Percentiles rank a stretch among this genome's conserved stretches.
These are phyloP conservation scores for Trypanosoma rangeli DNA, from an alignment of 208 protist species.

Conservation along the genomic window DNA sequence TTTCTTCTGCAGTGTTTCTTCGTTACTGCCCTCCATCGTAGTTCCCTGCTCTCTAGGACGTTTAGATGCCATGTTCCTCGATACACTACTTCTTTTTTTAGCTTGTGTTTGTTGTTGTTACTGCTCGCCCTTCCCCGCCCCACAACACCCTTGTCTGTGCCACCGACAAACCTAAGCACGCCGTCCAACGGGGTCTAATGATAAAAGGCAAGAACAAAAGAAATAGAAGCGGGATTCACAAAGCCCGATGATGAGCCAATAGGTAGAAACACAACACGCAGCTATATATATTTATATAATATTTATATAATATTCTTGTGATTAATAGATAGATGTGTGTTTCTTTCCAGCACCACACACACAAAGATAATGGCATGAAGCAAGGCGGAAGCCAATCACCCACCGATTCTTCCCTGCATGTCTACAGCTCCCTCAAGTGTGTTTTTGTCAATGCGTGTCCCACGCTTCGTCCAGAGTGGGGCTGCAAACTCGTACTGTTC, in stretches of 20 bases:
- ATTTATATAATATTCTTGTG: not conserved
- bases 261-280: not conserved
- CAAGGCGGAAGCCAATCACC: conserved; percentile 15
- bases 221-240: not conserved
- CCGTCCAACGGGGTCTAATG: not conserved
- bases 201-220: not conserved
- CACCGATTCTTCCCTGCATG: conserved; percentile 24
- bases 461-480: conserved; percentile 86
- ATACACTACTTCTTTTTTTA: not conserved
- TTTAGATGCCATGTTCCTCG: conserved; percentile 7
- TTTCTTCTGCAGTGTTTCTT: not conserved
- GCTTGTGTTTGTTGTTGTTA: not conserved
- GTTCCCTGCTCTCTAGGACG: conserved; percentile 11
- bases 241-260: not conserved
- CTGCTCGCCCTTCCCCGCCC: not conserved
- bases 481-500: conserved; percentile 90
- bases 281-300: conserved; percentile 1
- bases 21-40: not conserved
- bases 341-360: not conserved
- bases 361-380: conserved; percentile 16
- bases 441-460: conserved; percentile 86
- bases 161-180: not conserved
- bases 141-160: too few species aligned
- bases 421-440: conserved; percentile 84
- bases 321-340: conserved; percentile 1